Base-by-base conservation (phyloP, 805 yeast species). In the Sugiyamaella mastotermitis region DNA sequence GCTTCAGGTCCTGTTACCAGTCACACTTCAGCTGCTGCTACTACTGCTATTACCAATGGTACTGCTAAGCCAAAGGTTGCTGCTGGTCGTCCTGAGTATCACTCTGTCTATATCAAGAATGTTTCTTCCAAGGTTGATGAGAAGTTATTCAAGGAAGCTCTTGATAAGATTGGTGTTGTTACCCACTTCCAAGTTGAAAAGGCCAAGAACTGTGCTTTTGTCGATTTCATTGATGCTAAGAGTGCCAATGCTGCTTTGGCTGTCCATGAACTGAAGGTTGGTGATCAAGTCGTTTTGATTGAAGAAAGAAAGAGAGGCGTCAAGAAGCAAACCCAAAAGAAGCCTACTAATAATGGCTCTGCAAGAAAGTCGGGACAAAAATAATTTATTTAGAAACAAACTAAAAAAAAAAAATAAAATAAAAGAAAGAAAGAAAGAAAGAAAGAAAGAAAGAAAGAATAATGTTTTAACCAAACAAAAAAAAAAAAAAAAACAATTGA, bases 71-170 rank as follows among this genome's bases (percentile, higher is more conserved):
- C 18, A 33, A 26, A 20, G 35, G 40, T 21, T 20, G 35, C 13
- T n/a, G n/a, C n/a, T n/a, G n/a, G n/a, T n/a, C 38, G 28, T 11
- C 41, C 46, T n/a, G 55, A 51, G 24, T 55, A 31, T 42, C 56
- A 54, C 45, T 62, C 66, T 7, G 66, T 61, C 14, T 61, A 57
- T 48, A 49, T 61, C 47, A 60, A 58, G 43, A 55, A 60, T 25
- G 61, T 61, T 16, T 41, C 52, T 29, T 44, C 31, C 20, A 40
- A 46, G 19, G 56, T 58, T 10, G 49, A 54, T 43, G 55, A 49
- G 14, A 42, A 27, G 13, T 47, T 44, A 22, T 51, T 61, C n/a
- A 40, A 43, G 27, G 41, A 50, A 15, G 63, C 57, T 14, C 55
- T 61, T 9, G 47, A 47, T 13, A 36, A 45, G 22, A 53, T 58